Percentiles rank a stretch among this genome's conserved stretches.
These are phyloP conservation scores for Ceraceosorus bombacis DNA, from an alignment of 1,284 basidiomycete species.

Conservation along the genomic window DNA sequence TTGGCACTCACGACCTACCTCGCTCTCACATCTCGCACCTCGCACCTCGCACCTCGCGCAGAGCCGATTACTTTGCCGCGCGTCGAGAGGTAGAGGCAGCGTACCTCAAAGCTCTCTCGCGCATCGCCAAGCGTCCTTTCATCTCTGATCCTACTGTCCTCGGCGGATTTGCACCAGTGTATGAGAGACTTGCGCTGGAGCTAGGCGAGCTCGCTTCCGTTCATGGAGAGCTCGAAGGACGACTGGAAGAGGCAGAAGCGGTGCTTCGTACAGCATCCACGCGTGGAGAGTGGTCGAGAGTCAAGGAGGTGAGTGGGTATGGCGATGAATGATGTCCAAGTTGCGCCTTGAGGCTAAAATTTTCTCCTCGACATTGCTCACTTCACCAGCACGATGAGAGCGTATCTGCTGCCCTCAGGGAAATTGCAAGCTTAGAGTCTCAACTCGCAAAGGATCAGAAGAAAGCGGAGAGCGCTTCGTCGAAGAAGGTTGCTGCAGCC, in stretches of 20 bases:
- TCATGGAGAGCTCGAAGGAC: conserved; percentile 36
- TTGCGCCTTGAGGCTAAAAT: background rate
- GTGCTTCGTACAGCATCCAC: conserved; percentile 38
- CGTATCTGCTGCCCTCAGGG: conserved; percentile 31
- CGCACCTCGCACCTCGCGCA: conserved; percentile 17
- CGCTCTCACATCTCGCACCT: conserved; percentile 1
- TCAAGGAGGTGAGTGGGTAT: conserved; percentile 17
- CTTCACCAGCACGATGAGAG: conserved; percentile 30
- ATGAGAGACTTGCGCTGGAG: conserved; percentile 33
- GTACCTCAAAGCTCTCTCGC: conserved; percentile 53
- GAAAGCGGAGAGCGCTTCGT: conserved; percentile 36
- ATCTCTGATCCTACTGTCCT: conserved; percentile 40
- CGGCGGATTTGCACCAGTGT: conserved; percentile 41
- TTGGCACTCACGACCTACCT: no score
- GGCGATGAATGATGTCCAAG: background rate
- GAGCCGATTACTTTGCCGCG: conserved; percentile 52
- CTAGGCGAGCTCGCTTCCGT: conserved; percentile 42
- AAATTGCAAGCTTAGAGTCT: conserved; percentile 39
- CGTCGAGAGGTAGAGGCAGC: conserved; percentile 50
- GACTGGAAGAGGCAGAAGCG: conserved; percentile 45
- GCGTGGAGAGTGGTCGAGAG: conserved; percentile 33
- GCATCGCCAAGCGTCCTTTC: conserved; percentile 50
- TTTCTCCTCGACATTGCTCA: background rate
- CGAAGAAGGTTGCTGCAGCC: conserved; percentile 33
- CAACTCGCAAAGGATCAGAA: conserved; percentile 42